These are phyloP conservation scores for Prunus davidiana DNA, from an alignment of 306 rosid genomes.

Conservation along the genomic window DNA sequence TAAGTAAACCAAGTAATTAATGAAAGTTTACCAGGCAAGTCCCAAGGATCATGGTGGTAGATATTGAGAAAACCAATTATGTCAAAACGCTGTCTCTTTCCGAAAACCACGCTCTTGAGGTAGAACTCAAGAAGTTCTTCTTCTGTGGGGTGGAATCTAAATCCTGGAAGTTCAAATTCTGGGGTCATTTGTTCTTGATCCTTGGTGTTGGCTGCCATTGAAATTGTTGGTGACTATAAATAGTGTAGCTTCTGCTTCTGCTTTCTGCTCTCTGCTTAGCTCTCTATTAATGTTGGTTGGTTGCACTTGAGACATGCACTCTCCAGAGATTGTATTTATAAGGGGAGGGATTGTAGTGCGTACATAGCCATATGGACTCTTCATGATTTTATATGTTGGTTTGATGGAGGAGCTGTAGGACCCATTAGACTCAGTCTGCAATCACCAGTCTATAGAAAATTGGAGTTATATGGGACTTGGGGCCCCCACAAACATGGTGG, in stretches of 20 bases:
- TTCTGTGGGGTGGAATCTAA: constrained; percentile 92
- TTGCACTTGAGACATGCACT: constrained; percentile 1
- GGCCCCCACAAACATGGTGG: neutral
- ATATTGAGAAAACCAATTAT: constrained; percentile 78
- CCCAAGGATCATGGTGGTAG: constrained; percentile 85
- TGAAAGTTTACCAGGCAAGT: constrained; percentile 60
- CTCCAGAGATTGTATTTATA: neutral
- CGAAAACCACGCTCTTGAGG: constrained; percentile 63
- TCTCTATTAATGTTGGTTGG: neutral
- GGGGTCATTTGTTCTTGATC: constrained; percentile 29
- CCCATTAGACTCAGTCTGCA: constrained; percentile 29
- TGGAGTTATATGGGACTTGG: neutral
- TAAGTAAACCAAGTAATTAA: neutral
- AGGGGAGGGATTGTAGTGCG: neutral
- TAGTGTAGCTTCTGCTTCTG: neutral
- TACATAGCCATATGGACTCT: neutral
- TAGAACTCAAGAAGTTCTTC: constrained; percentile 91
- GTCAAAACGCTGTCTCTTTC: constrained; percentile 58
- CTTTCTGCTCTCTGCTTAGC: neutral
- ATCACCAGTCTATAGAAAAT: neutral
- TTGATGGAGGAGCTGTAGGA: neutral
- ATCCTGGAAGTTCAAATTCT: constrained; percentile 76
- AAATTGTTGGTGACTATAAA: neutral
- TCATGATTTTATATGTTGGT: constrained; percentile 4
- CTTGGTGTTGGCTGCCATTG: constrained; percentile 18